Base-by-base conservation (phyloP, 805 yeast species). In the Torulaspora gathmanii region DNA sequence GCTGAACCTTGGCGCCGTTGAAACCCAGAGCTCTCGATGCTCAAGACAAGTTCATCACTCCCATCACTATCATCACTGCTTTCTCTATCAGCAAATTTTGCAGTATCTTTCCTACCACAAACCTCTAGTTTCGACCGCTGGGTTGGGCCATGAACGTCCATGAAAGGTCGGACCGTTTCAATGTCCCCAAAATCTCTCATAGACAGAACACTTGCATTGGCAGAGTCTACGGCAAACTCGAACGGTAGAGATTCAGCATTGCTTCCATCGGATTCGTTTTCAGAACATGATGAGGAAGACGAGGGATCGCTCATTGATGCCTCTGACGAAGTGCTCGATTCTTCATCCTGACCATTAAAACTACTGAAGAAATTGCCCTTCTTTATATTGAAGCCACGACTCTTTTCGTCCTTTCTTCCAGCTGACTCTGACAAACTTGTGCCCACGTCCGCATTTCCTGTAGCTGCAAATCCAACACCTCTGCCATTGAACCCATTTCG, bases 191-290 rank as follows among this genome's bases (percentile, higher is more conserved):
- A 17, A 29, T 60, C 59, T 34, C 59, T 45, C 45, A 59, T 37
- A 11, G 63, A 57, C 13, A 58, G 34, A 8, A 50, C 51, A 33
- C 61, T 58, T 4, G 55, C 60, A 41, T 53, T 54, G 25, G 49
- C 58, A 5, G 62, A 56, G 16, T 61, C 64, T n/a, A 57, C 46
- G 5, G 56, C 65, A 47, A 64, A 64, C 46, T 65, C 66, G 48
- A 58, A 58, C 2, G 64, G 66, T 13, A 58, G 35, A 1, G 66
- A 61, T 22, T 59, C 66, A 4, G 59, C 36, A 29, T 52, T 43
- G 30, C 51, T 49, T n/a, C 45, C 44, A 17, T 40, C 45, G 3
- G 53, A 50, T 22, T 41, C 53, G 11, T 34, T 38, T 13, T 44
- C 53, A 8, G 37, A 38, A 20, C 35, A 37, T 7, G 51, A 47